Evolutionary conservation across 805 yeast genomes (phyloP), one percentile per base, ranked within the genome.

Genomic region (Wickerhamomyces canadensis): DNA sequence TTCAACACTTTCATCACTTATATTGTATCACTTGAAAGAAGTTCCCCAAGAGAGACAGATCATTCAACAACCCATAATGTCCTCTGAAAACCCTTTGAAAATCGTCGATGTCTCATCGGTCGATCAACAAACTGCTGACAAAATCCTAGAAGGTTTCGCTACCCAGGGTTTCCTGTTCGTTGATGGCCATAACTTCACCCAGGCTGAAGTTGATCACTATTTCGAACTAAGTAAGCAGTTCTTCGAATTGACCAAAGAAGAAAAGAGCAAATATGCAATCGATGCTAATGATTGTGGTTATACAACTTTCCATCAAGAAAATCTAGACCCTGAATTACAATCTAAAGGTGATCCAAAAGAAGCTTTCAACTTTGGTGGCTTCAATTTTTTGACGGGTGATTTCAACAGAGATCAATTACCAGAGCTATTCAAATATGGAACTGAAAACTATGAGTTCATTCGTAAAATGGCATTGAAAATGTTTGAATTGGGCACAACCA

Each of bases 151-250:
- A 7, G 85, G 85, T 2, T 82, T 82, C 10, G 60, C 70, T n/a
- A 58, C 72, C 3, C 80, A 78, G 44, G 87, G 87, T 1, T 80
- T 80, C 49, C 58, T 80, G 13, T 78, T 78, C 39, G 64, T 80
- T 5, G 83, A 79, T 46, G 87, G 87, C 6, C 82, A 79, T 45
- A 78, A 68, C n/a, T 76, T 80, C 51, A 57, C 73, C 1, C 70
- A 68, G 41, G 54, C 61, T 7, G 84, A 80, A 40, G 79, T 80
- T 11, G 68, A 71, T 29, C 55, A 54, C 3, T 53, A 73, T 31
- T 79, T 80, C 44, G 56, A 52, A n/a, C 39, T 76, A 23, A 72
- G 82, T 10, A 60, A 65, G 41, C 53, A 62, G 17, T 79, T 71
- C 55, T 80, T 80, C 48, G 31, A 45, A 2, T 57, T 73, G 19